Conservation (phyloP, 73 alveolate species). For the Stentor roeselii region DNA sequence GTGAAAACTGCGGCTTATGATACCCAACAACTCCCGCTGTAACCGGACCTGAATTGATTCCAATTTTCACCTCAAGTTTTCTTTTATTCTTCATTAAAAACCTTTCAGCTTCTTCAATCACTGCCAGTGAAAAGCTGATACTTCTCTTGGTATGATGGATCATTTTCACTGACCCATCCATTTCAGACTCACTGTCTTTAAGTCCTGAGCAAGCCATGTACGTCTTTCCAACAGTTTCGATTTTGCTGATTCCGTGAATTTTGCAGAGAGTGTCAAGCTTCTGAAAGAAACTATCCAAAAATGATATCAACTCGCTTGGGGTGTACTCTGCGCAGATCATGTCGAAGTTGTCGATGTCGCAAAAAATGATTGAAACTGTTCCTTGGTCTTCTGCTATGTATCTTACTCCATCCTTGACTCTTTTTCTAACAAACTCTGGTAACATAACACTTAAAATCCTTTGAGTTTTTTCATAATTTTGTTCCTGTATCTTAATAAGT, state of each 20-base stretch:
- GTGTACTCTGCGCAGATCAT: conserved; percentile 50
- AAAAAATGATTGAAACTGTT: conserved; percentile 66
- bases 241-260: conserved; percentile 39
- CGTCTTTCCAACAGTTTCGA: conserved; percentile 86
- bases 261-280: conserved; percentile 70
- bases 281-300: conserved; percentile 64
- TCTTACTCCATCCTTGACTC: conserved; percentile 61
- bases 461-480: conserved; percentile 38
- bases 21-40: conserved; percentile 98
- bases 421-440: conserved; percentile 72
- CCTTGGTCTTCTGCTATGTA: conserved; percentile 73
- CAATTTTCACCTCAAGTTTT: conserved; percentile 65
- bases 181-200: conserved; percentile 55
- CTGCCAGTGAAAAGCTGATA: neutral
- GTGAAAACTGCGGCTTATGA: conserved; percentile 96
- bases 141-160: neutral
- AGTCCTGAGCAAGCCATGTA: conserved; percentile 88
- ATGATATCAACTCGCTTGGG: conserved; percentile 48
- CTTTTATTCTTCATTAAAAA: neutral
- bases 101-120: neutral
- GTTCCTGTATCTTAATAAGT: neutral
- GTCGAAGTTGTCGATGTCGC: conserved; percentile 79
- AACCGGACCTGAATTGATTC: conserved; percentile 96
- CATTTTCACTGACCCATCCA: conserved; percentile 34
- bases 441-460: conserved; percentile 52